These are phyloP conservation scores for Lanmaoa rubissima DNA, from an alignment of 768 basidiomycete species.

Conservation along the genomic window DNA sequence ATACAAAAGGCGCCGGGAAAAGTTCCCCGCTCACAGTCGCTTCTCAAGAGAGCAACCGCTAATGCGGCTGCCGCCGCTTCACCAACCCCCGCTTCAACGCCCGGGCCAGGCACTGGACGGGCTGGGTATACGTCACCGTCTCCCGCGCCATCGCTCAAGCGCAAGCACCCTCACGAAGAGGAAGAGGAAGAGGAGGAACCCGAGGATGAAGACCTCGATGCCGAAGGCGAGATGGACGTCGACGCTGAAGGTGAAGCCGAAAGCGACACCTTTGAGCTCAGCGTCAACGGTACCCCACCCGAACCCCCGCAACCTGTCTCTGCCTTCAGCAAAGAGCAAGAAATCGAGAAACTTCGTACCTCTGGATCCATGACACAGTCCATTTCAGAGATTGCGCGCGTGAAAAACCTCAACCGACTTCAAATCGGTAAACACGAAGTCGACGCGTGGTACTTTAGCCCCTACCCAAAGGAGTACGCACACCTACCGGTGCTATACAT, in stretches of 20 bases:
- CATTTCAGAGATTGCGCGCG: slow-evolving; percentile 96
- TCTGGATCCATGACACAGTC: slow-evolving; percentile 99
- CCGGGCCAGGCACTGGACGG: slow-evolving; percentile 33
- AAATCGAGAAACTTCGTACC: slow-evolving; percentile 97
- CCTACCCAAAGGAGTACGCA: slow-evolving; percentile 97
- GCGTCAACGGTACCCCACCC: slow-evolving; percentile 45
- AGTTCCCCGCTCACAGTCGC: slow-evolving; percentile 53
- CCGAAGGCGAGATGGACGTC: slow-evolving; percentile 49
- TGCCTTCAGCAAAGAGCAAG: slow-evolving; percentile 93
- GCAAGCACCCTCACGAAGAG: slow-evolving; percentile 65
- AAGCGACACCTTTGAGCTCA: slow-evolving; percentile 71
- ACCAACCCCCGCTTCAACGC: slow-evolving; percentile 52
- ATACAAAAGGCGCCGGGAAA: slow-evolving; percentile 65
- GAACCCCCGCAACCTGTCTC: slow-evolving; percentile 51
- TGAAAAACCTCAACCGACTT: slow-evolving; percentile 96
- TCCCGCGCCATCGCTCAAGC: slow-evolving; percentile 60
- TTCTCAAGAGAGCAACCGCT: slow-evolving; percentile 68
- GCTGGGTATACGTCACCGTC: slow-evolving; percentile 51
- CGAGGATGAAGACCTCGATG: slow-evolving; percentile 44
- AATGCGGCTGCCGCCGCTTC: slow-evolving; percentile 69
- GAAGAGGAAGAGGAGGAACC: slow-evolving; percentile 59
- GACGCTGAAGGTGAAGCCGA: slow-evolving; percentile 45
- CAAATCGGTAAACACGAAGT: slow-evolving; percentile 97
- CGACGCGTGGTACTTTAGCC: slow-evolving; percentile 99
- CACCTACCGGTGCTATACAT: slow-evolving; percentile 94